These are phyloP conservation scores for Combretum micranthum DNA, from an alignment of 345 rosid genomes.

Conservation along the genomic window DNA sequence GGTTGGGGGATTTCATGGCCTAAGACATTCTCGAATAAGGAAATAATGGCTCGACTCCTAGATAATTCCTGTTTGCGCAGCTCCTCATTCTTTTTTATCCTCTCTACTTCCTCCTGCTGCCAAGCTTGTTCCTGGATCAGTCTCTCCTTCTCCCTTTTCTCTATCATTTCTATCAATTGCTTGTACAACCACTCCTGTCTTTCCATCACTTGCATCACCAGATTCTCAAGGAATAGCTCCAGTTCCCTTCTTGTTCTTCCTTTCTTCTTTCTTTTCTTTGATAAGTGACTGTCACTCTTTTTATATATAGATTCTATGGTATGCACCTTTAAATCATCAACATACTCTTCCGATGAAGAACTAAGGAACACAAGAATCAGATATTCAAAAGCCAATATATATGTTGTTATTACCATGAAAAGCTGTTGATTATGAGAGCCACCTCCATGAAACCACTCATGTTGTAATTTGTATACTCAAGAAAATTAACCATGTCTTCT, in stretches of 20 bases:
- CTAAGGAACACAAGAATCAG: conserved; percentile 22
- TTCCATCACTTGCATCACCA: conserved; percentile 54
- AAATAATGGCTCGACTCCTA: conserved; percentile 52
- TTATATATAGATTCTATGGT: conserved; percentile 10
- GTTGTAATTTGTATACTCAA: too few species aligned
- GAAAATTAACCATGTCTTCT: too few species aligned
- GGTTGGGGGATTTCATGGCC: conserved; percentile 38
- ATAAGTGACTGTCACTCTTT: too few species aligned
- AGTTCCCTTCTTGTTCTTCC: conserved; percentile 36
- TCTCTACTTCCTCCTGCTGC: conserved; percentile 59
- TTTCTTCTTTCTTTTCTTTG: conserved; percentile 39
- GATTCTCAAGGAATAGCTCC: conserved; percentile 38
- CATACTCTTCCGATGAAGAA: conserved; percentile 32
- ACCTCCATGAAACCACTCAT: too few species aligned
- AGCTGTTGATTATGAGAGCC: too few species aligned
- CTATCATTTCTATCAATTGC: conserved; percentile 60
- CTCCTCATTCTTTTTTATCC: conserved; percentile 51
- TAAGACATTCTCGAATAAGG: conserved; percentile 38
- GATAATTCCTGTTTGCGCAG: conserved; percentile 43
- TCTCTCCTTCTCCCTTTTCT: conserved; percentile 61
- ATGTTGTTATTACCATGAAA: too few species aligned
- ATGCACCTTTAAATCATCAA: conserved; percentile 19
- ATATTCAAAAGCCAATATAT: too few species aligned
- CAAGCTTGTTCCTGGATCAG: conserved; percentile 68
- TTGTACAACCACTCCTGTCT: conserved; percentile 73